Conservation (phyloP, 495 filamentous ascomycete genomes). For the Trichoderma gamsii region DNA sequence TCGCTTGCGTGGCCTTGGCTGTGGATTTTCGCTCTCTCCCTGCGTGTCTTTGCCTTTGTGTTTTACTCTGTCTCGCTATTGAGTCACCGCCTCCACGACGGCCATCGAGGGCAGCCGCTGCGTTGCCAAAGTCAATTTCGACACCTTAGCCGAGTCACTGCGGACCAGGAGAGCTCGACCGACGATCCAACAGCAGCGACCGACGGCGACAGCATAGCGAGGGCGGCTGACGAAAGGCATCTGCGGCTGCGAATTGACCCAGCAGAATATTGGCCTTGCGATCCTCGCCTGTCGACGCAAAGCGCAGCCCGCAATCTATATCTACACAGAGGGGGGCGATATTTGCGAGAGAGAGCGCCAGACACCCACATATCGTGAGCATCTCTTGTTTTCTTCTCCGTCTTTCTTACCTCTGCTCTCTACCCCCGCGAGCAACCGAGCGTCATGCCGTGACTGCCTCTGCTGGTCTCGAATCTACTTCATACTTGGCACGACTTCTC, state of each 20-base stretch:
- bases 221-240: background rate
- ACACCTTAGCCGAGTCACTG: background rate
- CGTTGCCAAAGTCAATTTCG: constrained; percentile 3
- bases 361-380: constrained; percentile 3
- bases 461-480: background rate
- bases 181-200: background rate
- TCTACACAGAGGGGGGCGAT: background rate
- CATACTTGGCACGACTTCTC: background rate
- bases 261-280: constrained; percentile 2
- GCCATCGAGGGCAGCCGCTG: background rate
- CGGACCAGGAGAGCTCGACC: background rate
- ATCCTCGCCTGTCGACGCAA: background rate
- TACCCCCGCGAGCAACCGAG: background rate
- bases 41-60: background rate
- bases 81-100: background rate
- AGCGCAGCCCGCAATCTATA: background rate
- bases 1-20: too few species aligned
- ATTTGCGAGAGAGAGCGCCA: background rate
- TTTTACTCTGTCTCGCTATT: constrained; percentile 12
- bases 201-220: background rate
- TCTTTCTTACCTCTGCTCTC: background rate
- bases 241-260: background rate
- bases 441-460: constrained; percentile 4
- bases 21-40: constrained; percentile 9
- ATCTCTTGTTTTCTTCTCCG: background rate